Evolutionary conservation across 2,329 filamentous ascomycete species (phyloP).

Genomic region (Diplocarpon rosae): DNA sequence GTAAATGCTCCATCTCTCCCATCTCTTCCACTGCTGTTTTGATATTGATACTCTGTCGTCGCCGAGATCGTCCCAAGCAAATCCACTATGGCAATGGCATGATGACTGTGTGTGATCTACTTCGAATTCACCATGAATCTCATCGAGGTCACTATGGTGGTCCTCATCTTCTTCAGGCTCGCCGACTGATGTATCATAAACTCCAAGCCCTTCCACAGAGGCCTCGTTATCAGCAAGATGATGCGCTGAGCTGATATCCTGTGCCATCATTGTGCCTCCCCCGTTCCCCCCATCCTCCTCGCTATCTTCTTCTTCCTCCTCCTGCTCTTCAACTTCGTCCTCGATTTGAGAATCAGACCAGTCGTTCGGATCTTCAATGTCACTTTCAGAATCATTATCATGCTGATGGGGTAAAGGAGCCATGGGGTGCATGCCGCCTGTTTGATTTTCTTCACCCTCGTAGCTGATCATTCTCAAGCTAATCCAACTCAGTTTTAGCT

Average conservation of each 20-base stretch:
- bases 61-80: slow-evolving; percentile 28
- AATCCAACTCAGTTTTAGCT: slow-evolving; percentile 51
- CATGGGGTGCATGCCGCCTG: slow-evolving; percentile 31
- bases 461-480: slow-evolving; percentile 53
- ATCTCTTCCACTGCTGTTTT: slow-evolving; percentile 39
- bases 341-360: slow-evolving; percentile 10
- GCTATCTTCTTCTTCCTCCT: slow-evolving; percentile 24
- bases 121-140: neutral
- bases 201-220: neutral
- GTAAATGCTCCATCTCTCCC: slow-evolving; percentile 43
- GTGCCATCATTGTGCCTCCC: neutral
- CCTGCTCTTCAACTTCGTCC: neutral
- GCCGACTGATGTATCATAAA: slow-evolving; percentile 23
- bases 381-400: slow-evolving; percentile 25
- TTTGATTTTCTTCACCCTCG: slow-evolving; percentile 22
- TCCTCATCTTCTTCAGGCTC: slow-evolving; percentile 7
- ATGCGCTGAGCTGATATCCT: neutral
- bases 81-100: slow-evolving; percentile 8
- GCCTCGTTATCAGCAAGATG: neutral
- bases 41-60: slow-evolving; percentile 38
- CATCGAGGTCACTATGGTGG: slow-evolving; percentile 7
- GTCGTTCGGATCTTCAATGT: slow-evolving; percentile 12
- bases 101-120: neutral
- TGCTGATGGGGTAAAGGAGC: slow-evolving; percentile 9
- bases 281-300: slow-evolving; percentile 17